Evolutionary conservation across 805 yeast genomes (phyloP), one percentile per base, ranked within the genome.

Genomic region (Starmerella stellata): DNA sequence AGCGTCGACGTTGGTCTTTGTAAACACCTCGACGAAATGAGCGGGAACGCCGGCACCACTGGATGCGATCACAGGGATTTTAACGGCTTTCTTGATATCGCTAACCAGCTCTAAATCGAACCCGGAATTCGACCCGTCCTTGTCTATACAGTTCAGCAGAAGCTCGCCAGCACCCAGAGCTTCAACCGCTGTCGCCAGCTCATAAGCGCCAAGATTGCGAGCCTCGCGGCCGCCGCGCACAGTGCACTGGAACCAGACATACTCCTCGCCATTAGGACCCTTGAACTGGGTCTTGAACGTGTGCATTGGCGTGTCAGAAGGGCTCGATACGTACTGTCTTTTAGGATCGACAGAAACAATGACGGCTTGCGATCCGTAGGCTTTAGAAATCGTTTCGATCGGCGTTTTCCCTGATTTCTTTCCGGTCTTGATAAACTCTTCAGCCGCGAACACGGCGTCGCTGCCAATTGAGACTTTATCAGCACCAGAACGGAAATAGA

Each of bases 261-360:
- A 83, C 47, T 69, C 62, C 57, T 90, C 94, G 3, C 92, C 93
- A 43, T 79, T 68, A n/a, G 93, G 93, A 14, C 95, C 95, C 1
- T 77, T 72, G 46, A 59, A 62, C 15, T 57, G 45, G 1, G 92
- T 78, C 49, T 72, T 62, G 36, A 85, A 68, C 1, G 76, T 66
- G 46, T 71, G 66, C 64, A 78, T 80, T 16, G 60, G 60, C 11
- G 79, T 73, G 16, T 67, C 72, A 1, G 53, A 39, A 3, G 92
- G 90, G 15, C 65, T 60, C 5, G 51, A n/a, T 2, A 87, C 75
- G 52, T 81, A 90, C 18, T 70, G 77, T 45, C 94, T 69, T 52
- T 80, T 90, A 28, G 99, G 98, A 58, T 90, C 99, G n/a, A 90
- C 93, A 0, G 95, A 85, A 13, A 90, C 85, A 4, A 90, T 96